Conservation (phyloP, 108 stramenopile species). For the Heterococcus sp. region DNA sequence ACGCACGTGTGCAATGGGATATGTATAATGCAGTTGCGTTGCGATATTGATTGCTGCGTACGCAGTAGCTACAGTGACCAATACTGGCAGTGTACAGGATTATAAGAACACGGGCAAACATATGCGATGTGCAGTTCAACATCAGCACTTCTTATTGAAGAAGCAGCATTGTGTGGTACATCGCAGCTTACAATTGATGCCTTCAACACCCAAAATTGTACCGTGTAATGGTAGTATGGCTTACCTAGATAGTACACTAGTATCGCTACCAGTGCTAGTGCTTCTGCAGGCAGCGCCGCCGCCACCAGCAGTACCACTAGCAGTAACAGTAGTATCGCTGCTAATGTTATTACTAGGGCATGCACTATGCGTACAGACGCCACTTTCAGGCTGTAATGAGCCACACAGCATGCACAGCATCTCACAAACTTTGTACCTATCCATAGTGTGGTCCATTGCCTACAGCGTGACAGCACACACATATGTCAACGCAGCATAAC, state of each 20-base stretch:
- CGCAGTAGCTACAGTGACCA: too few species aligned
- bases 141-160: too few species aligned
- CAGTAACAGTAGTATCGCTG: not conserved
- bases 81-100: too few species aligned
- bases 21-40: too few species aligned
- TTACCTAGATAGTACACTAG: not conserved
- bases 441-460: slow-evolving; percentile 66
- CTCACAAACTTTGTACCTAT: slow-evolving; percentile 79
- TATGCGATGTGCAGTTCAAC: too few species aligned
- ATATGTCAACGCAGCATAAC: not conserved
- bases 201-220: not conserved
- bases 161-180: too few species aligned
- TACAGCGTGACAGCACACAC: slow-evolving; percentile 4
- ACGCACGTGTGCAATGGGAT: too few species aligned
- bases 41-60: too few species aligned
- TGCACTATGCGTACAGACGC: not conserved
- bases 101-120: too few species aligned
- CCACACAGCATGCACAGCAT: slow-evolving; percentile 83
- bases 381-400: slow-evolving; percentile 71
- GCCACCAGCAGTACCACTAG: not conserved
- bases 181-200: not conserved
- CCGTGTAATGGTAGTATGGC: not conserved
- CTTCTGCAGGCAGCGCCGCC: not conserved
- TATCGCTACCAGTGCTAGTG: not conserved
- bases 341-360: not conserved